A percentile compares a stretch with the other conserved stretches of the same genome.
Conservation (phyloP, 345 rosid genomes). For the Pistacia atlantica region DNA sequence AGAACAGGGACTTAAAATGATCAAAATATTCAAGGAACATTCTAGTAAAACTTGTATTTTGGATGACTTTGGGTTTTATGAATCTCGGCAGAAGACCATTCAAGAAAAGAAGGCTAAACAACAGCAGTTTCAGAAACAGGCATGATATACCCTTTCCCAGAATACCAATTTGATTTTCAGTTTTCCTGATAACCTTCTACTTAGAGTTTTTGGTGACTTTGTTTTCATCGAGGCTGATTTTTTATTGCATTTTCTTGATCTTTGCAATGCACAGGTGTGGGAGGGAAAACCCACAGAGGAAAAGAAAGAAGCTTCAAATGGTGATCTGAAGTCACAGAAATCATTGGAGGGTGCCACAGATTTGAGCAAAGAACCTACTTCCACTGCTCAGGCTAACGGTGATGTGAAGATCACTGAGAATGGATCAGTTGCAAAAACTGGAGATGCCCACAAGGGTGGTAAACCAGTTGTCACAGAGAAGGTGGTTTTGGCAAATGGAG, state of each 20-base stretch:
- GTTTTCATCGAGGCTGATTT: neutral
- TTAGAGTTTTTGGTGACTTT: neutral
- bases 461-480: slow-evolving; percentile 34
- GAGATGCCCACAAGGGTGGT: slow-evolving; percentile 17
- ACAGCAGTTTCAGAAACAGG: slow-evolving; percentile 70
- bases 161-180: neutral
- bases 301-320: slow-evolving; percentile 33
- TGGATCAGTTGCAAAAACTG: slow-evolving; percentile 30
- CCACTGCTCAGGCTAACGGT: slow-evolving; percentile 23
- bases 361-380: slow-evolving; percentile 33
- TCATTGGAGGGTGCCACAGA: slow-evolving; percentile 27
- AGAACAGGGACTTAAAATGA: slow-evolving; percentile 74
- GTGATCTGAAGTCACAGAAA: slow-evolving; percentile 17
- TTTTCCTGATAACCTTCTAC: neutral
- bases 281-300: slow-evolving; percentile 45
- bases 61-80: slow-evolving; percentile 91
- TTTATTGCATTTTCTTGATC: neutral
- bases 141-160: neutral
- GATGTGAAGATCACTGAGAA: slow-evolving; percentile 39
- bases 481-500: slow-evolving; percentile 21
- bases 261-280: slow-evolving; percentile 37
- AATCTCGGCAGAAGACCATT: slow-evolving; percentile 71
- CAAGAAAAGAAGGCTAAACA: slow-evolving; percentile 87
- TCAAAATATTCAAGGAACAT: slow-evolving; percentile 85
- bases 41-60: slow-evolving; percentile 73